These are phyloP conservation scores for Leptodermis oblonga DNA, from an alignment of 257 asterid genomes.

Conservation along the genomic window DNA sequence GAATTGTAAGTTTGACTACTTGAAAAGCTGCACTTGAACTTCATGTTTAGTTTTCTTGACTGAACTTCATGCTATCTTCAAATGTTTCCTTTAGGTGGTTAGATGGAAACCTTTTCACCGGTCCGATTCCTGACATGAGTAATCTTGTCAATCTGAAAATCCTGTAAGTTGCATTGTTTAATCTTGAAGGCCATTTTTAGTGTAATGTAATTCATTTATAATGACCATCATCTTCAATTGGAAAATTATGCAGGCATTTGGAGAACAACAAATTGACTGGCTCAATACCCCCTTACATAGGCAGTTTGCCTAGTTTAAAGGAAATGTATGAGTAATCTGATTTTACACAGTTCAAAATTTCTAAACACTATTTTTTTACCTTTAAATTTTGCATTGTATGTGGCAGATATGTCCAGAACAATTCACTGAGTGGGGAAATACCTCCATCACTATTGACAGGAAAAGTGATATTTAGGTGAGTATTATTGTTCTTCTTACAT, in stretches of 20 bases:
- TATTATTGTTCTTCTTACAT: constrained; percentile 13
- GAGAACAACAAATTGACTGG: constrained; percentile 81
- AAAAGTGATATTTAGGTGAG: constrained; percentile 68
- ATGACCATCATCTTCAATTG: neutral
- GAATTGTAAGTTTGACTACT: constrained; percentile 64
- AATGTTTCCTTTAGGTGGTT: constrained; percentile 60
- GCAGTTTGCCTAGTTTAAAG: constrained; percentile 60
- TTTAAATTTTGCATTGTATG: neutral
- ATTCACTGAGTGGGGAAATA: constrained; percentile 77
- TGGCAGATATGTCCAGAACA: constrained; percentile 75
- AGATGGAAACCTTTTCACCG: constrained; percentile 60
- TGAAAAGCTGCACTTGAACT: neutral
- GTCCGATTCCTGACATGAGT: constrained; percentile 79
- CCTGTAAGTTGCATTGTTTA: constrained; percentile 46
- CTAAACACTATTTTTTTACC: neutral
- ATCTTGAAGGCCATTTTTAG: neutral
- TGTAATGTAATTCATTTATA: neutral
- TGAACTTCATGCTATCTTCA: too few relatives aligned
- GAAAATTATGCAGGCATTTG: constrained; percentile 66
- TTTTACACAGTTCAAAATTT: constrained; percentile 6
- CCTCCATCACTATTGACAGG: constrained; percentile 58
- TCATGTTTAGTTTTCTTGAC: neutral
- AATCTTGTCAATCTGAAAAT: constrained; percentile 66
- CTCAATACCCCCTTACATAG: constrained; percentile 61
- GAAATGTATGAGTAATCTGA: constrained; percentile 55